These are phyloP conservation scores for Penicillium olsonii DNA, from an alignment of 2,329 filamentous ascomycete genomes.

Conservation along the genomic window DNA sequence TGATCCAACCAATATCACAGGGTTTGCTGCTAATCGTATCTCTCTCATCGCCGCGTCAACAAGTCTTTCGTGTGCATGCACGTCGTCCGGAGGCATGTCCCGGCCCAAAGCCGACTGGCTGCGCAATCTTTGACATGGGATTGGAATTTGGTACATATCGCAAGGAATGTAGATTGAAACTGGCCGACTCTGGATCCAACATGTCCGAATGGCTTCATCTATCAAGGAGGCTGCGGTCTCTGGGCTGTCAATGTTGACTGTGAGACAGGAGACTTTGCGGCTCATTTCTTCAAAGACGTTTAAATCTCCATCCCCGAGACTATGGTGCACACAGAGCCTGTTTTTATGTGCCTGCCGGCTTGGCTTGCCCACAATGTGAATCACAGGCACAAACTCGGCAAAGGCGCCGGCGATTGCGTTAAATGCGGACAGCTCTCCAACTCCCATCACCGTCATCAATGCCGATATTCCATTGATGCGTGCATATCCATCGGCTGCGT, in stretches of 20 bases:
- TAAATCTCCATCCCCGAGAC: slow-evolving; percentile 73
- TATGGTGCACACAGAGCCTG: slow-evolving; percentile 57
- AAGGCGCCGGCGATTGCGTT: slow-evolving; percentile 70
- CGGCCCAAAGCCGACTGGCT: neutral
- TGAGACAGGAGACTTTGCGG: slow-evolving; percentile 65
- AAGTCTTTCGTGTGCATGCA: neutral
- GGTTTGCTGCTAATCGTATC: neutral
- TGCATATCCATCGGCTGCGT: slow-evolving; percentile 73
- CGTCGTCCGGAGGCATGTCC: neutral
- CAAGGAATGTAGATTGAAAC: neutral
- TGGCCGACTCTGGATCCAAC: neutral
- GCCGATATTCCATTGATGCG: slow-evolving; percentile 67
- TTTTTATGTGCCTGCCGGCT: slow-evolving; percentile 42
- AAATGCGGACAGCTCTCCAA: slow-evolving; percentile 64
- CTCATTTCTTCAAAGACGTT: slow-evolving; percentile 67
- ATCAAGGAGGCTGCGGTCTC: slow-evolving; percentile 36
- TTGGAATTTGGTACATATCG: neutral
- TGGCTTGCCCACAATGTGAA: slow-evolving; percentile 59
- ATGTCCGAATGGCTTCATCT: neutral
- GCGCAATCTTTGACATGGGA: neutral
- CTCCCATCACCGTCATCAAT: slow-evolving; percentile 71
- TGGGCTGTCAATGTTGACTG: slow-evolving; percentile 58
- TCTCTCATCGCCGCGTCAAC: neutral
- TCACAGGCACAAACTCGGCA: slow-evolving; percentile 68
- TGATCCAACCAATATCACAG: neutral